Conservation (phyloP, 192 early-diverging fungal genomes). For the Funneliformis geosporum region DNA sequence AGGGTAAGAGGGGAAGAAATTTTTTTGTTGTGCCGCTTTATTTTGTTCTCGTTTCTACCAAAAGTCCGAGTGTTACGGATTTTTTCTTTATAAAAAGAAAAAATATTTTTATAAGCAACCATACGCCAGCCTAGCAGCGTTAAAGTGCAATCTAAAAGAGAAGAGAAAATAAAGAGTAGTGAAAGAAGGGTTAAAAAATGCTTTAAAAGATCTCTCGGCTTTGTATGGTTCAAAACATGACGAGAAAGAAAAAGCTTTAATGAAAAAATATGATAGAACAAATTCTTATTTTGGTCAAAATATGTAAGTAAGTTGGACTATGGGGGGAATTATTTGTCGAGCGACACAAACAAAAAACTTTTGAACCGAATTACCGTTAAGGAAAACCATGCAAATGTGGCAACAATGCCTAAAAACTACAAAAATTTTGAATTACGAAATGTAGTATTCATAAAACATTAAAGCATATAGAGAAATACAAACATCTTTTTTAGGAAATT, state of each 20-base stretch:
- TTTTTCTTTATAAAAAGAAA: not conserved
- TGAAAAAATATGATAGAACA: not conserved
- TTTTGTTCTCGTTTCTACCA: slow-evolving; percentile 10
- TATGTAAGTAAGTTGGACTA: not conserved
- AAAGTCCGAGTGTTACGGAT: slow-evolving; percentile 7
- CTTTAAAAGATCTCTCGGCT: slow-evolving; percentile 3
- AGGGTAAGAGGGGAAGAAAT: not conserved
- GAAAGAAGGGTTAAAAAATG: slow-evolving; percentile 2
- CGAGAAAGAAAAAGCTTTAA: not conserved
- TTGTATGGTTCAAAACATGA: not conserved
- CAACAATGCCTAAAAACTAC: not conserved
- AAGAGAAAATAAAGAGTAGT: not conserved
- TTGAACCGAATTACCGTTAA: not conserved
- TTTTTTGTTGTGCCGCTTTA: not conserved
- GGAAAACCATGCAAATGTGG: not conserved
- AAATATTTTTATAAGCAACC: not conserved
- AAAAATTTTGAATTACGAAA: slow-evolving; percentile 7
- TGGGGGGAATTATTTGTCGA: not conserved
- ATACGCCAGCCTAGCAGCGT: not conserved
- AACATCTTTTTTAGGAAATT: not conserved
- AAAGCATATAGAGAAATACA: not conserved
- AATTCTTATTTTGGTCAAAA: not conserved
- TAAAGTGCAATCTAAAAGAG: not conserved
- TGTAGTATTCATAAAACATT: not conserved
- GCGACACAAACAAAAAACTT: not conserved